Base-by-base conservation (phyloP, 805 yeast species). In the Yamadazyma olivae region DNA sequence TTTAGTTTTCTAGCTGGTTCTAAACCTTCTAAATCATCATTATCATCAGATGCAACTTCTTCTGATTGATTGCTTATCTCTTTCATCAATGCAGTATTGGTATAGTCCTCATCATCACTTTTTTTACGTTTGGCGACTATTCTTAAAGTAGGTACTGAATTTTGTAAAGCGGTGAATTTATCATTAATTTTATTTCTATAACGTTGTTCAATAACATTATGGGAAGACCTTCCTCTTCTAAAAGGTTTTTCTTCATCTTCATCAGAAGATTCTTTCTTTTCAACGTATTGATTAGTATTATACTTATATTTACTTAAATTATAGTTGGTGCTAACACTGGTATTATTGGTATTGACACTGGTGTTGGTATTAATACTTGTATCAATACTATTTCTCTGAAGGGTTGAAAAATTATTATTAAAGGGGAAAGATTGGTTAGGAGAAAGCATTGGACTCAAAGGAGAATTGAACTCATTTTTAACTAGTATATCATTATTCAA, bases 1-100 rank as follows among this genome's bases (percentile, higher is more conserved):
- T 83, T 84, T 37, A 86, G 64, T 53, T 83, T 83, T 22, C 75
- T 59, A 7, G 90, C 89, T 0, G 93, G 93, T 16, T 81, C 71
- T 22, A 84, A 66, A 3, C 93, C 95, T 44, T 84, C 93, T 17
- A 83, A 61, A 36, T 78, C 81, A 22, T 28, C n/a, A 12, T 27
- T 19, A 12, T 14, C 30, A 14, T 6, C 21, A 12, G 15, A 19
- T 6, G 19, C 15, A 27, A 7, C 10, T 14, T 17, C 8, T 15
- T 15, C n/a, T 6, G n/a, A 8, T 28, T 45, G 10, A 17, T 27
- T 27, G 15, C 8, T 16, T 6, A 17, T 27, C 5, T 7, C 15
- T 15, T 14, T 15, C 6, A 7, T 27, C 6, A 16, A 15, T 6
- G 7, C n/a, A n/a, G 12, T 9, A 6, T 9, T 9, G 6, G 27